Evolutionary conservation across 2,329 filamentous ascomycete species (phyloP).

Genomic region (Cercospora sesami): DNA sequence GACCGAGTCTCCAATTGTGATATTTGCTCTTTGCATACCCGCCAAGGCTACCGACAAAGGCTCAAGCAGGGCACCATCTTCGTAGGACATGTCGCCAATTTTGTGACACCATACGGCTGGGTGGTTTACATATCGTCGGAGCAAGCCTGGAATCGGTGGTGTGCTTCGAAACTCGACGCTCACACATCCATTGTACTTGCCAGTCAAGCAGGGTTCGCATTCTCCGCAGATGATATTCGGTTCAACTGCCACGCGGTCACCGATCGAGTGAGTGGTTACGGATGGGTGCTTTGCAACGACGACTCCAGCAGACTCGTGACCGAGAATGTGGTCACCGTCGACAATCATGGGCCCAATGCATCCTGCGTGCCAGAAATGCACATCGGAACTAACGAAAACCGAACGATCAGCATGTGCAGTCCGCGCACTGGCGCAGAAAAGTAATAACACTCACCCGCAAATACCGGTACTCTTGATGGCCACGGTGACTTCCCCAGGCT

Average conservation of each 20-base stretch:
- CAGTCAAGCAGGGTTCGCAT: constrained; percentile 88
- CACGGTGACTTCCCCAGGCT: constrained; percentile 80
- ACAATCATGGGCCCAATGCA: constrained; percentile 97
- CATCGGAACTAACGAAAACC: constrained; percentile 66
- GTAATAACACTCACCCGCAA: constrained; percentile 69
- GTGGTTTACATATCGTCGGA: constrained; percentile 92
- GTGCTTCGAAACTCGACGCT: constrained; percentile 84
- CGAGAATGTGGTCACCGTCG: constrained; percentile 81
- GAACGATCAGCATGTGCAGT: neutral
- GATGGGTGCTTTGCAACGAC: constrained; percentile 79
- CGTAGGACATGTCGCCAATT: constrained; percentile 87
- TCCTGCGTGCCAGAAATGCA: constrained; percentile 96
- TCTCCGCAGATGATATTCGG: constrained; percentile 88
- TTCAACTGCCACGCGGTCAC: constrained; percentile 91
- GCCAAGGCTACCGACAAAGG: constrained; percentile 86
- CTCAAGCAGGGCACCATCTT: constrained; percentile 88
- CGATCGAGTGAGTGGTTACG: constrained; percentile 73
- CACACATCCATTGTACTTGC: constrained; percentile 93
- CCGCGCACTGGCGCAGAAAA: neutral
- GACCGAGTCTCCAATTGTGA: constrained; percentile 81
- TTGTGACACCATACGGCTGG: constrained; percentile 95
- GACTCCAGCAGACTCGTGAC: constrained; percentile 86
- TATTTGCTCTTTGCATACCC: constrained; percentile 77
- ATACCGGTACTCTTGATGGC: constrained; percentile 94
- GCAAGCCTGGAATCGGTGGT: constrained; percentile 80